Evolutionary conservation across 306 rosid species (phyloP).

Genomic region (Carpinus viminea): DNA sequence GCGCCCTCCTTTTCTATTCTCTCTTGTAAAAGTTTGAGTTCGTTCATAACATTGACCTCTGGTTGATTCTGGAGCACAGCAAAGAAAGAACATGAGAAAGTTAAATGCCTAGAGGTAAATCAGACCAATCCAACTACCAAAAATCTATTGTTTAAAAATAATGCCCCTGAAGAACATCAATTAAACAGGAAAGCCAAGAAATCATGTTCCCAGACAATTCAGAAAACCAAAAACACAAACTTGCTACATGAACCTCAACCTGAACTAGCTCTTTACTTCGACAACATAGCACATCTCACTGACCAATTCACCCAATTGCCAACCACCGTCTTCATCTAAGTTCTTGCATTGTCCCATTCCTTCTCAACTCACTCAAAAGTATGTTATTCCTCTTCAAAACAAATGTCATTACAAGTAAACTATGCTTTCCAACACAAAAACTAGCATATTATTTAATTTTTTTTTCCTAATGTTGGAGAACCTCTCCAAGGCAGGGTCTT

Average conservation of each 20-base stretch:
- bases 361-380: conserved; percentile 2
- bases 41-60: conserved; percentile 38
- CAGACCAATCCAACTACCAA: conserved; percentile 7
- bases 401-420: conserved; percentile 28
- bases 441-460: too few species aligned
- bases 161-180: not conserved
- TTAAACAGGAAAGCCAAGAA: conserved; percentile 11
- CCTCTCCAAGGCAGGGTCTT: too few species aligned
- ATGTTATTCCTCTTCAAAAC: conserved; percentile 25
- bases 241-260: not conserved
- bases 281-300: conserved; percentile 29
- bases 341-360: conserved; percentile 24
- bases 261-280: not conserved
- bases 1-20: conserved; percentile 51
- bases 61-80: conserved; percentile 38
- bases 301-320: conserved; percentile 54
- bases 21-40: conserved; percentile 49
- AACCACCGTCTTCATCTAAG: conserved; percentile 16
- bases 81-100: not conserved
- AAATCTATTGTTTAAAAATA: not conserved
- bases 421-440: conserved; percentile 22
- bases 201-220: not conserved
- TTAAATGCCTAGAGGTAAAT: conserved; percentile 8
- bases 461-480: too few species aligned
- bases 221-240: conserved; percentile 11